Percentiles rank a stretch among this genome's conserved stretches.
Conservation (phyloP, 306 rosid species). For the Lagenaria siceraria region DNA sequence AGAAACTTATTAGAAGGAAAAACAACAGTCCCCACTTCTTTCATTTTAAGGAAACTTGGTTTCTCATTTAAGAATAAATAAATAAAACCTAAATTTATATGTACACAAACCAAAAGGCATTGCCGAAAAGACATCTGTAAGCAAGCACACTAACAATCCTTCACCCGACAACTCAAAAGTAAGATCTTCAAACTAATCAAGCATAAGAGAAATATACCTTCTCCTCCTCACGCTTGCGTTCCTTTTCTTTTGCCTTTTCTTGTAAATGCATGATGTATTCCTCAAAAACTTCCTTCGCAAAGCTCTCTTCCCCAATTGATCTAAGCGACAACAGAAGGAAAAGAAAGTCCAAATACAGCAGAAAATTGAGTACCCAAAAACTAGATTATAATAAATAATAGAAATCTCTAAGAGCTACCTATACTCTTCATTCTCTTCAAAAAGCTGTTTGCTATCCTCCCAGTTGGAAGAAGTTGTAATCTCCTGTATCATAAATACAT, state of each 20-base stretch:
- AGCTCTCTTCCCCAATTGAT: slow-evolving; percentile 65
- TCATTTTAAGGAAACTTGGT: neutral
- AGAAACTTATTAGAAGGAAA: neutral
- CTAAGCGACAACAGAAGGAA: slow-evolving; percentile 22
- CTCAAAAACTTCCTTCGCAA: slow-evolving; percentile 57
- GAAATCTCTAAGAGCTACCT: slow-evolving; percentile 29
- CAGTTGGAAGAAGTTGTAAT: slow-evolving; percentile 57
- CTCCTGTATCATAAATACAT: slow-evolving; percentile 38
- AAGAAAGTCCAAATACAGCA: neutral
- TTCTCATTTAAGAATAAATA: neutral
- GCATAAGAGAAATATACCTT: slow-evolving; percentile 28
- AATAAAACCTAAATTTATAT: neutral
- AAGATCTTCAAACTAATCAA: neutral
- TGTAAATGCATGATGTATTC: slow-evolving; percentile 51
- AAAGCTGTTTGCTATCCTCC: slow-evolving; percentile 79
- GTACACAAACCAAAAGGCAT: neutral
- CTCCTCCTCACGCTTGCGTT: slow-evolving; percentile 95
- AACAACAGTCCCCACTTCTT: neutral
- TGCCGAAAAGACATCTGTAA: neutral
- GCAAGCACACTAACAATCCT: neutral
- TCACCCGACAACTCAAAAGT: neutral
- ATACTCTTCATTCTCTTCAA: slow-evolving; percentile 87
- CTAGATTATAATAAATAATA: neutral
- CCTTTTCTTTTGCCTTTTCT: slow-evolving; percentile 91
- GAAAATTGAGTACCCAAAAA: neutral